Evolutionary conservation across 2,329 filamentous ascomycete genomes (phyloP), one percentile per base, ranked within the genome.

Genomic region (Fusarium temperatum): DNA sequence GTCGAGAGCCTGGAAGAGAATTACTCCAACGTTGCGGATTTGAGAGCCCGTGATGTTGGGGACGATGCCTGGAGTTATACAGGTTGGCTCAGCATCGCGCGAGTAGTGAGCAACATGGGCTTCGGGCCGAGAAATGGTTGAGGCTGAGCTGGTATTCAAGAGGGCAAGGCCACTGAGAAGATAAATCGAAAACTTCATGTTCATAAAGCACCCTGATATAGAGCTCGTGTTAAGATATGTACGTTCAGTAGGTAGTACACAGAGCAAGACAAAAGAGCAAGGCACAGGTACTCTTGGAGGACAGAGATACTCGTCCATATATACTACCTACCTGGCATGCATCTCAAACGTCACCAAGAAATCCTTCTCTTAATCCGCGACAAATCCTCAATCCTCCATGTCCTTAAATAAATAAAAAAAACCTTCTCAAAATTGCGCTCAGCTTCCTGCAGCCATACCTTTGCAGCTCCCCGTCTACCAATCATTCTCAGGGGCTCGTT

Each of bases 1-100:
- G 68, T 87, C 82, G 77, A 87, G 85, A 22, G 81, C 82, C 4
- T 81, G 84, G 78, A 85, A 86, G 9, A 88, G 74, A 36, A 85
- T 80, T 42, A 87, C 80, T 58, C 83, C 85, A 57, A 82, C 83
- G 55, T 82, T 84, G 17, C 72, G 70, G 63, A 77, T 75, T 36
- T 74, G 63, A 24, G 69, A 66, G 22, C 69, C 75, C 8, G 62
- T 61, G 18, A 79, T 64, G 38, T 74, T 66, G 15, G 77, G 77
- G 35, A 79, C 55, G 13, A 63, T 53, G 3, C 74, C 70, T 10
- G 77, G 77, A 12, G 70, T 70, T 63, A 76, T 67, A 56, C 77
- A 79, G 22, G 68, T 68, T 36, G 60, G 26, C 14, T 68, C 50
- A 17, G 45, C 28, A 26, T 64, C 36, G 24, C 39, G 53, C 35